Percentiles rank a stretch among this genome's conserved stretches.
These are phyloP conservation scores for Vigna trinervia DNA, from an alignment of 306 rosid genomes.

Conservation along the genomic window DNA sequence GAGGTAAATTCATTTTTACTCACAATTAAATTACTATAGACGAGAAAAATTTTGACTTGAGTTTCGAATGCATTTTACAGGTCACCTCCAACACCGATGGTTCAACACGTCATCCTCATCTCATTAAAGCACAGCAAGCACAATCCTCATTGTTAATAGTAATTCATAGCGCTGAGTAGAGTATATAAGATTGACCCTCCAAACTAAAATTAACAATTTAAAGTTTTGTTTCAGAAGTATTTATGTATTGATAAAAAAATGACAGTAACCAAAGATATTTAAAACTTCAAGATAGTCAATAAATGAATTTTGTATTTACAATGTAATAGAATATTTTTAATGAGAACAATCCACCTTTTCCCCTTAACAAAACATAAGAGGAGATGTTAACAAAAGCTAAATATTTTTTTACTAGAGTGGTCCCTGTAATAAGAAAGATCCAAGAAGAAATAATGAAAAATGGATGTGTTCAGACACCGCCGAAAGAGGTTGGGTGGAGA, in stretches of 20 bases:
- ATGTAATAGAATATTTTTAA: neutral
- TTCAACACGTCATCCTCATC: no score
- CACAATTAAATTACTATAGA: no score
- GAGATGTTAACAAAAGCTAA: neutral
- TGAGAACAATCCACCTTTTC: neutral
- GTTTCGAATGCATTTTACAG: no score
- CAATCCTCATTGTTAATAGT: neutral
- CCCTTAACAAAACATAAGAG: neutral
- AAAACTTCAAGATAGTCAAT: neutral
- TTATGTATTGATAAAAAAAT: neutral
- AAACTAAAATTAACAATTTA: neutral
- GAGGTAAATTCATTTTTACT: no score
- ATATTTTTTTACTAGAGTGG: neutral
- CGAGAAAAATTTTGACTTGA: no score
- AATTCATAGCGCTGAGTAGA: neutral
- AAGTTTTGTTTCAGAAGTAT: neutral
- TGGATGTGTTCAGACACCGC: constrained; percentile 19
- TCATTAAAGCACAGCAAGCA: no score
- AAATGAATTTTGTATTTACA: neutral
- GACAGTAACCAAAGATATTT: neutral
- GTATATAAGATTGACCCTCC: neutral
- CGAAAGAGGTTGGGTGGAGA: constrained; percentile 39
- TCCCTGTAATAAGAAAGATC: constrained; percentile 17
- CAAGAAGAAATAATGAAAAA: neutral
- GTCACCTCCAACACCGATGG: no score